These are phyloP conservation scores for Aspergillus kassunensis DNA, from an alignment of 495 filamentous ascomycete genomes.

Conservation along the genomic window DNA sequence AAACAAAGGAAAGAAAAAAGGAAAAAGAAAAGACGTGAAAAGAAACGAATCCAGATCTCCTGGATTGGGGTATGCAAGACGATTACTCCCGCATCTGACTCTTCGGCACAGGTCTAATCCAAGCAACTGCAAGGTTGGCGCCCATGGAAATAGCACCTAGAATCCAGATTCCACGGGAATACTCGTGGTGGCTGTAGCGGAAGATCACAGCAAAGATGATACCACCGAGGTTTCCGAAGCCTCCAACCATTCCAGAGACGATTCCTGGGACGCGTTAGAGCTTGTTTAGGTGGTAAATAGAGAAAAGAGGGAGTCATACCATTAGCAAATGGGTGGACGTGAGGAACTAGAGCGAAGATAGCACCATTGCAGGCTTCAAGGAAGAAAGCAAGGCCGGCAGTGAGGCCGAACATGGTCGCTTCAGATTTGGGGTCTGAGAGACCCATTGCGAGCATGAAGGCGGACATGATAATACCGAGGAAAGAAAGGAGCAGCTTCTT, in stretches of 20 bases:
- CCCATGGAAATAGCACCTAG: constrained; percentile 72
- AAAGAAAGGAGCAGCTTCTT: constrained; percentile 72
- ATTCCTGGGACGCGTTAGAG: constrained; percentile 49
- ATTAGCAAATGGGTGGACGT: constrained; percentile 74
- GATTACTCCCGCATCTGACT: constrained; percentile 17
- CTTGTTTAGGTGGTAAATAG: constrained; percentile 1
- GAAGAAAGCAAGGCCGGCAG: constrained; percentile 74
- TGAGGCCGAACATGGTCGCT: constrained; percentile 69
- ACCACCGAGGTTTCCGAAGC: constrained; percentile 77
- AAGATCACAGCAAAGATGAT: constrained; percentile 85
- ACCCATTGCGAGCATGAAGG: constrained; percentile 68
- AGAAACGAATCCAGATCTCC: too few species aligned
- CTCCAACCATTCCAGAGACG: constrained; percentile 73
- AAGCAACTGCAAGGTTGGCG: constrained; percentile 61
- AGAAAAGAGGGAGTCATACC: constrained; percentile 42
- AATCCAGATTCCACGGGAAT: constrained; percentile 71
- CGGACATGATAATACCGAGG: constrained; percentile 60
- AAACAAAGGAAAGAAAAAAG: neutral
- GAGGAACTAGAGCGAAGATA: constrained; percentile 81
- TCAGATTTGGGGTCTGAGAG: constrained; percentile 54
- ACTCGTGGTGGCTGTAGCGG: constrained; percentile 65
- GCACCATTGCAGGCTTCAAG: constrained; percentile 80
- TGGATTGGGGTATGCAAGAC: too few species aligned
- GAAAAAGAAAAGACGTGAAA: neutral
- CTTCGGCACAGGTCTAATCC: constrained; percentile 67